A percentile compares a stretch with the other conserved stretches of the same genome.
phyloP scores from a whole-genome alignment of 1,139 yeast genomes.

The Candida sojae region DNA sequence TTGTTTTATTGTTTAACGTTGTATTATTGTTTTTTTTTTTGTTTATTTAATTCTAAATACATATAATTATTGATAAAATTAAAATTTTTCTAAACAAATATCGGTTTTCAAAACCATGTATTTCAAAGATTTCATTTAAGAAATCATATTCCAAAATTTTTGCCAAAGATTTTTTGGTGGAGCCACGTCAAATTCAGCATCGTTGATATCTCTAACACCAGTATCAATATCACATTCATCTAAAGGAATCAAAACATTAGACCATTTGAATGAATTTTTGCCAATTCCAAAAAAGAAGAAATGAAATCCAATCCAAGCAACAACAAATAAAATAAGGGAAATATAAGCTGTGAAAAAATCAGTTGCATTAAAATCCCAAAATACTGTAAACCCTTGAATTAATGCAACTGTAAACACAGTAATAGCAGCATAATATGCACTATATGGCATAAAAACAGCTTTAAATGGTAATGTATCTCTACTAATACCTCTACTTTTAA shows the following conservation, averaged over 20 bases:
- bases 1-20: neutral
- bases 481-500: conserved; percentile 58
- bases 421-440: conserved; percentile 58
- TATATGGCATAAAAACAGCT: conserved; percentile 65
- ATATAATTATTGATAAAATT: neutral
- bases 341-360: conserved; percentile 66
- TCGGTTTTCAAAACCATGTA: no score
- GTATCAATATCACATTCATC: conserved; percentile 64
- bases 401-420: conserved; percentile 55
- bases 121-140: conserved; percentile 13
- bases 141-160: conserved; percentile 47
- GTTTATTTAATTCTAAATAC: neutral
- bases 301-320: conserved; percentile 54
- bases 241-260: conserved; percentile 39
- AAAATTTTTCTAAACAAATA: neutral
- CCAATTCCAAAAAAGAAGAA: conserved; percentile 43
- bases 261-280: conserved; percentile 25
- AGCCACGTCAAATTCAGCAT: conserved; percentile 51
- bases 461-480: conserved; percentile 72
- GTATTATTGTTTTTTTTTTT: neutral
- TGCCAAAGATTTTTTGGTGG: conserved; percentile 49
- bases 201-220: conserved; percentile 61
- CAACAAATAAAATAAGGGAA: conserved; percentile 58
- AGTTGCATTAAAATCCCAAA: conserved; percentile 54
- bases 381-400: conserved; percentile 70